Percentiles rank a stretch among this genome's conserved stretches.
Conservation (phyloP, 495 filamentous ascomycete species). For the Chaetomidium leptoderma region DNA sequence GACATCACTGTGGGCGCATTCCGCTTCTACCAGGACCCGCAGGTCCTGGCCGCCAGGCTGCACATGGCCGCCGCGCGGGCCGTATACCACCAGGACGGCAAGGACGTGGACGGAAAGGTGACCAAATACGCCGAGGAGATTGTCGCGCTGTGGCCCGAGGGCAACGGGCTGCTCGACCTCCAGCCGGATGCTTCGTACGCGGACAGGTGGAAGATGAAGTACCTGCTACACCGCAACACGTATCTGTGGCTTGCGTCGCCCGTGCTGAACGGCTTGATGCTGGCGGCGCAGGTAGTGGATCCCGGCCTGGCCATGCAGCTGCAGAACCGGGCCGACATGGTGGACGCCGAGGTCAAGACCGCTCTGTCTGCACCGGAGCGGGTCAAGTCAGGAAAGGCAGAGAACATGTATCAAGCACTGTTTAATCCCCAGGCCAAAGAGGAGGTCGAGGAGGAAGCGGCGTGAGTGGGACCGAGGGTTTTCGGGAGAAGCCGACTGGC, state of each 20-base stretch:
- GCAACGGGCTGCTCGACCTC: conserved; percentile 29
- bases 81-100: conserved; percentile 22
- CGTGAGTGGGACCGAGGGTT: conserved; percentile 2
- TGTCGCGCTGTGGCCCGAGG: conserved; percentile 36
- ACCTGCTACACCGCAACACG: conserved; percentile 25
- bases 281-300: conserved; percentile 36
- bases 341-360: conserved; percentile 27
- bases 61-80: conserved; percentile 38
- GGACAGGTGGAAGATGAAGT: conserved; percentile 18
- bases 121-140: conserved; percentile 35
- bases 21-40: conserved; percentile 38
- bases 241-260: conserved; percentile 31
- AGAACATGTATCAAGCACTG: conserved; percentile 24
- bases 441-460: conserved; percentile 3
- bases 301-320: conserved; percentile 33
- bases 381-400: conserved; percentile 2
- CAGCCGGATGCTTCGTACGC: conserved; percentile 29
- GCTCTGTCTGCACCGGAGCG: conserved; percentile 14
- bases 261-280: conserved; percentile 39
- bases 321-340: conserved; percentile 23
- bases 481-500: conserved; percentile 5
- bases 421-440: conserved; percentile 17
- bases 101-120: conserved; percentile 29
- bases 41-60: conserved; percentile 35
- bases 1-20: neutral